phyloP scores from a whole-genome alignment of 345 rosid species.

The Noccaea bulbosa region DNA sequence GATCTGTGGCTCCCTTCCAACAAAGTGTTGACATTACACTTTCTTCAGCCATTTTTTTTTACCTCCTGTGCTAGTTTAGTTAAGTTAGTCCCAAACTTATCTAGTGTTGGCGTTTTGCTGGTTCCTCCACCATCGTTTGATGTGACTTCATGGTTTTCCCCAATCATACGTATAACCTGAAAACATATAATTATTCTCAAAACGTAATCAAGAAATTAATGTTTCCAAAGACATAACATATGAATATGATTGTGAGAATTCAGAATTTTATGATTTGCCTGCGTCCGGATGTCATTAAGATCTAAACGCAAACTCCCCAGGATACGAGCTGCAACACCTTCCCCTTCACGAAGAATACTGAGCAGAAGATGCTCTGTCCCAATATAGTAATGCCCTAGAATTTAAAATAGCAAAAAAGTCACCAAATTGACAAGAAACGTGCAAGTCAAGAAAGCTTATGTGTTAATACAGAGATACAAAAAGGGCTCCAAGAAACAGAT shows the following conservation, averaged over 20 bases:
- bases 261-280: constrained; percentile 54
- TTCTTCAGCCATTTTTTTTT: constrained; percentile 4
- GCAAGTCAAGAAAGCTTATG: constrained; percentile 1
- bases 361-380: constrained; percentile 99
- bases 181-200: neutral
- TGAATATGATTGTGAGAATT: neutral
- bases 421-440: neutral
- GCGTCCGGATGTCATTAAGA: constrained; percentile 87
- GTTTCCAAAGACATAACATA: neutral
- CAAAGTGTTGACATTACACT: constrained; percentile 43
- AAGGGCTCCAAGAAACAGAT: constrained; percentile 17
- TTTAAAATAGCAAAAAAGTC: neutral
- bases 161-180: constrained; percentile 97
- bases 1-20: constrained; percentile 95
- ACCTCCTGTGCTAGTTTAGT: constrained; percentile 99
- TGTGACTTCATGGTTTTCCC: constrained; percentile 85
- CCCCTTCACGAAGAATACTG: constrained; percentile 96
- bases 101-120: constrained; percentile 94
- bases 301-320: constrained; percentile 94
- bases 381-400: constrained; percentile 88
- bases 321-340: constrained; percentile 99
- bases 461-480: neutral
- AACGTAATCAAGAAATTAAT: neutral
- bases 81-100: constrained; percentile 97
- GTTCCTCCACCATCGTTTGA: constrained; percentile 80